Evolutionary conservation across 2,329 filamentous ascomycete species (phyloP), one percentile per base, ranked within the genome.

Genomic region (Penicillium sp.): DNA sequence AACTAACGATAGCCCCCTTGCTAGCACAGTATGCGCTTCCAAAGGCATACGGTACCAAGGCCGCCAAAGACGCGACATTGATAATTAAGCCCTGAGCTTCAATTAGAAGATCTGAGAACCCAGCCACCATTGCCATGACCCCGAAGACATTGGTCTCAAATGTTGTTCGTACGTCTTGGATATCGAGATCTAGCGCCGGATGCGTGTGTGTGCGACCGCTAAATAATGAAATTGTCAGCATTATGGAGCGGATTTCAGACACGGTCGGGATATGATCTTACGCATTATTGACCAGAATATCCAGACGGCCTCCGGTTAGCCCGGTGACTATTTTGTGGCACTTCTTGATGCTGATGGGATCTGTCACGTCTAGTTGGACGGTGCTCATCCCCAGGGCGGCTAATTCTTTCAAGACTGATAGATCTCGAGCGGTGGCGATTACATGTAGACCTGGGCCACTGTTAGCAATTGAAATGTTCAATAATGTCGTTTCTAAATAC

Each of bases 211-310:
- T 49, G 19, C 46, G 46, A 31, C 46, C 46, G 5, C 46, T 49
- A 26, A 11, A 21, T 13, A 8, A 13, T 11, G n/a, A n/a, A 23
- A 2, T 3, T 19, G 16, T 47, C 31, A 47, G 45, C 45, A 29
- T 7, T 9, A 10, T n/a, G 26, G 9, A 21, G 1, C 8, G 0
- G 11, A 26, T 1, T 23, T 5, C 11, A 9, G 10, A 47, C 7
- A n/a, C 8, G 1, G 5, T 21, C 19, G 9, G 6, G n/a, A 29
- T 6, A 13, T 8, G 9, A 33, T 16, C 29, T 33, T 35, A 49
- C 46, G 46, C 46, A 37, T 49, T 49, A n/a, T 49, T 49, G n/a
- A 49, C 21, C 7, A 49, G 31, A 25, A 49, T 49, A 25, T 49
- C 46, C 19, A 49, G 21, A 4, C 31, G 27, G 4, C 46, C 46